Conservation (phyloP, 768 basidiomycete genomes). For the Pisolithus microcarpus region DNA sequence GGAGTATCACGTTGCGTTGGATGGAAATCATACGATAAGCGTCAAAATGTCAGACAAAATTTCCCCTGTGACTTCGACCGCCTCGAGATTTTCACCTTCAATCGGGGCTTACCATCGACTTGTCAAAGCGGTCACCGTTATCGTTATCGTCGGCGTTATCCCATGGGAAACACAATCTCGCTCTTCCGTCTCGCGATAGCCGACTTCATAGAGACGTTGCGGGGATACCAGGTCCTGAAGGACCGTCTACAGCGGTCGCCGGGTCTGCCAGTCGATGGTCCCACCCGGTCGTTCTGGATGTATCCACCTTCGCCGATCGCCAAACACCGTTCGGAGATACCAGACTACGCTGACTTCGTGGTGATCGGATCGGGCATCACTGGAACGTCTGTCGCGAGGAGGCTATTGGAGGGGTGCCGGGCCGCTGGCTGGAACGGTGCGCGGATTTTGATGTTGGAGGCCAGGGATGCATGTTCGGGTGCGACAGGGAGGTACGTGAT, state of each 20-base stretch:
- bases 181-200: slow-evolving; percentile 12
- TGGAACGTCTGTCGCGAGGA: slow-evolving; percentile 53
- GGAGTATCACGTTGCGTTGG: no score
- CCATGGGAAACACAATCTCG: slow-evolving; percentile 25
- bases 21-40: no score
- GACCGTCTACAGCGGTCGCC: slow-evolving; percentile 36
- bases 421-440: slow-evolving; percentile 19
- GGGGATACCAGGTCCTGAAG: slow-evolving; percentile 20
- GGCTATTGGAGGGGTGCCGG: slow-evolving; percentile 36
- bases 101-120: no score
- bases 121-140: background rate
- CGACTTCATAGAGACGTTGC: slow-evolving; percentile 15
- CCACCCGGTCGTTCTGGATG: slow-evolving; percentile 60
- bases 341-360: slow-evolving; percentile 52
- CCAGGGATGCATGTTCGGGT: slow-evolving; percentile 67
- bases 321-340: slow-evolving; percentile 24
- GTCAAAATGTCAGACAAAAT: no score
- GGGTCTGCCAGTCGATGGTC: slow-evolving; percentile 50
- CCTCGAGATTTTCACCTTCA: no score
- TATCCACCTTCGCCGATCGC: slow-evolving; percentile 45
- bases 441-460: slow-evolving; percentile 71
- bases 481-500: slow-evolving; percentile 56
- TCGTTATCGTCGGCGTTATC: background rate
- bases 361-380: slow-evolving; percentile 77
- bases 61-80: no score